Conservation (phyloP, 2,329 filamentous ascomycete species). For the Ophiocordyceps camponoti-leonardi region DNA sequence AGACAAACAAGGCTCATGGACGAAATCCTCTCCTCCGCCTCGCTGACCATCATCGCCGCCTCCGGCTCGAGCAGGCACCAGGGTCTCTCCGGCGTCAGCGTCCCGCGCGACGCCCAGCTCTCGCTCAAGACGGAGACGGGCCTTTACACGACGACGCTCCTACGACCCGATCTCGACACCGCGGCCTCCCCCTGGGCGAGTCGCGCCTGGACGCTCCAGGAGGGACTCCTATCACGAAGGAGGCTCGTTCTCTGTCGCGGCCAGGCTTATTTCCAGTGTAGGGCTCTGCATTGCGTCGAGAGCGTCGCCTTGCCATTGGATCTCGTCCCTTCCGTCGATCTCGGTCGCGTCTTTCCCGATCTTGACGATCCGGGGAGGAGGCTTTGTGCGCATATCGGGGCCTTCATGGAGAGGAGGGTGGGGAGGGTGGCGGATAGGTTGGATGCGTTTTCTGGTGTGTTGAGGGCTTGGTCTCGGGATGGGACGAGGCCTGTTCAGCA, state of each 20-base stretch:
- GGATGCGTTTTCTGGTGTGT: constrained; percentile 16
- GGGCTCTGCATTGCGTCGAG: constrained; percentile 18
- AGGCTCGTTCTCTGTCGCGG: constrained; percentile 19
- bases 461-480: constrained; percentile 7
- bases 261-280: constrained; percentile 21
- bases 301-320: constrained; percentile 15
- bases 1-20: constrained; percentile 15
- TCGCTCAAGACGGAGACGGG: constrained; percentile 15
- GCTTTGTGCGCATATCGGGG: constrained; percentile 12
- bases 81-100: constrained; percentile 17
- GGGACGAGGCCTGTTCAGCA: constrained; percentile 7
- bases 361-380: constrained; percentile 9
- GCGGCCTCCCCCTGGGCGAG: constrained; percentile 17
- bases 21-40: constrained; percentile 15
- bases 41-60: constrained; percentile 18
- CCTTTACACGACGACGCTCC: constrained; percentile 18
- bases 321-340: constrained; percentile 12
- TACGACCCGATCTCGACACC: constrained; percentile 17
- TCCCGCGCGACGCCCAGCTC: constrained; percentile 16
- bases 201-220: constrained; percentile 19
- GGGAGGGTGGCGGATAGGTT: constrained; percentile 12
- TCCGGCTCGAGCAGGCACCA: constrained; percentile 12
- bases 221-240: constrained; percentile 17
- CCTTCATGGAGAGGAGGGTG: constrained; percentile 14
- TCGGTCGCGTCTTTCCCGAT: constrained; percentile 15